phyloP scores from a whole-genome alignment of 371 early-diverging fungal species.

The Sporodiniella umbellata region DNA sequence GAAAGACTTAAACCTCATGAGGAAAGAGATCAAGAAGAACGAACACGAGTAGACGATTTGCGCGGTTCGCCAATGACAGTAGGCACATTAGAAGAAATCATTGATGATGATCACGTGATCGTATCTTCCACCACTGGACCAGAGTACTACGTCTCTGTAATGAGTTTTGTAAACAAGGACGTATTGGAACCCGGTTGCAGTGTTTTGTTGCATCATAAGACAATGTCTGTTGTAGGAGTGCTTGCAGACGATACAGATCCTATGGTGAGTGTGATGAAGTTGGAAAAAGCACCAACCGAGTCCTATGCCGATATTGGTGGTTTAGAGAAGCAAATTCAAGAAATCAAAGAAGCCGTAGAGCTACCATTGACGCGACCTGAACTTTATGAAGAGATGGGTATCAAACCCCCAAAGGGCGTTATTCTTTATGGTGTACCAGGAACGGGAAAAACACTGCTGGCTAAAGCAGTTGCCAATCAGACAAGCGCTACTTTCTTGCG shows the following conservation, averaged over 20 bases:
- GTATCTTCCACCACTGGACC: slow-evolving; percentile 96
- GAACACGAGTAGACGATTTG: slow-evolving; percentile 95
- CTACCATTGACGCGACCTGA: slow-evolving; percentile 99
- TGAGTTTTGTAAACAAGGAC: slow-evolving; percentile 99
- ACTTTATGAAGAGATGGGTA: slow-evolving; percentile 99
- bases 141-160: slow-evolving; percentile 98
- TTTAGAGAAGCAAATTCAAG: slow-evolving; percentile 98
- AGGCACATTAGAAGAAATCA: slow-evolving; percentile 99
- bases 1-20: slow-evolving; percentile 95
- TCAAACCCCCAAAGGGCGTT: slow-evolving; percentile 99
- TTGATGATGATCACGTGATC: slow-evolving; percentile 99
- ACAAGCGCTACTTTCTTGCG: slow-evolving; percentile 99
- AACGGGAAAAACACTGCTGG: slow-evolving; percentile 99
- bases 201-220: slow-evolving; percentile 97
- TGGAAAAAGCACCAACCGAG: slow-evolving; percentile 99
- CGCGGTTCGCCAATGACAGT: slow-evolving; percentile 99
- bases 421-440: slow-evolving; percentile 99
- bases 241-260: slow-evolving; percentile 98
- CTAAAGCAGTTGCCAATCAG: slow-evolving; percentile 99
- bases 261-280: slow-evolving; percentile 99
- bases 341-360: slow-evolving; percentile 99
- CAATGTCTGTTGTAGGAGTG: slow-evolving; percentile 94
- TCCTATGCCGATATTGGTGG: slow-evolving; percentile 99
- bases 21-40: slow-evolving; percentile 91
- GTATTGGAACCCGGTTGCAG: slow-evolving; percentile 98